phyloP scores from a whole-genome alignment of 768 basidiomycete species.

The Fistulinella prunicolor region DNA sequence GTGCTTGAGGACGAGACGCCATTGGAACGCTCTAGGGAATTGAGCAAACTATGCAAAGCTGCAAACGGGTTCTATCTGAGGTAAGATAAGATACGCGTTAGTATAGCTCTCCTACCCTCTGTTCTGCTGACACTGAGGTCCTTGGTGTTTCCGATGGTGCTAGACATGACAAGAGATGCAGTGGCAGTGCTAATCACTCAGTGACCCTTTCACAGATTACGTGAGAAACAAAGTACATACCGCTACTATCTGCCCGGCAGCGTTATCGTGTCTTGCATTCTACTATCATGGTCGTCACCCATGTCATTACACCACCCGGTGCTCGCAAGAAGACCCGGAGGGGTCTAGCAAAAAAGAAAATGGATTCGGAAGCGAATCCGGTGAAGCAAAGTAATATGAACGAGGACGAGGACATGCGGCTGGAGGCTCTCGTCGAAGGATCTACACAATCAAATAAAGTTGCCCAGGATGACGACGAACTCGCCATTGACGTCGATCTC shows the following conservation, averaged over 20 bases:
- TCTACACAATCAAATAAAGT: constrained; percentile 1
- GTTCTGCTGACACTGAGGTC: constrained; percentile 32
- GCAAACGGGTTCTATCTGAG: constrained; percentile 11
- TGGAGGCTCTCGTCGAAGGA: constrained; percentile 13
- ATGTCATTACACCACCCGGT: constrained; percentile 29
- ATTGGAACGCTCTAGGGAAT: constrained; percentile 31
- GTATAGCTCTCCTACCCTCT: constrained; percentile 35
- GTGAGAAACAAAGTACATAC: constrained; percentile 8
- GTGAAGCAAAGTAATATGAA: constrained; percentile 9
- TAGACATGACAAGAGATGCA: constrained; percentile 21
- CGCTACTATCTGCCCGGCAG: too few relatives aligned
- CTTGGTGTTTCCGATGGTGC: constrained; percentile 11
- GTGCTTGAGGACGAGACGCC: constrained; percentile 5
- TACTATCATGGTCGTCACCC: constrained; percentile 41
- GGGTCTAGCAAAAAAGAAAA: constrained; percentile 41
- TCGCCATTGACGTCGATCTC: constrained; percentile 57
- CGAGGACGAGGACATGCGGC: constrained; percentile 33
- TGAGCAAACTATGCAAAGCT: constrained; percentile 41
- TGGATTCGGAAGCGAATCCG: constrained; percentile 8
- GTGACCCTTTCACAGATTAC: constrained; percentile 15
- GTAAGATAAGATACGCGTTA: background rate
- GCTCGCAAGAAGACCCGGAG: constrained; percentile 45
- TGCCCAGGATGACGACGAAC: constrained; percentile 51
- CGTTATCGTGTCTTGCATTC: constrained; percentile 9
- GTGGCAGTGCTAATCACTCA: too few relatives aligned